Evolutionary conservation across 2,329 filamentous ascomycete species (phyloP).

Genomic region (Alternaria rosae): DNA sequence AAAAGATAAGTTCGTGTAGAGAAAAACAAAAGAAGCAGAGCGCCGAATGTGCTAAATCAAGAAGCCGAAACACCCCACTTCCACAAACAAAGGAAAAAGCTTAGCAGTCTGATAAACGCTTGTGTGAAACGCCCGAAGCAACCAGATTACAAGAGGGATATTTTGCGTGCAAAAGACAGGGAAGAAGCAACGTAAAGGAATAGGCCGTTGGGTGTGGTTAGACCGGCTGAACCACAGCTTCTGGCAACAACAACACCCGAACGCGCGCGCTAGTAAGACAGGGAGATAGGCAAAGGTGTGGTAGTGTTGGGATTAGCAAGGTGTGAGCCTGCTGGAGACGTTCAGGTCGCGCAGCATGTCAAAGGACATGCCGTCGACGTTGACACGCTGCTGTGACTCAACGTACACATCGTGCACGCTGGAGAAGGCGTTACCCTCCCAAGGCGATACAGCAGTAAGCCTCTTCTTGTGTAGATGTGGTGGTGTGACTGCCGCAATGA

Average conservation of each 20-base stretch:
- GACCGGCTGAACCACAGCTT: constrained; percentile 36
- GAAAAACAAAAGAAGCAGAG: constrained; percentile 4
- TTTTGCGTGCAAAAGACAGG: constrained; percentile 13
- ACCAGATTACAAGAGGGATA: constrained; percentile 30
- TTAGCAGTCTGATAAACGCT: constrained; percentile 23
- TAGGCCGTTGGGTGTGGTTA: constrained; percentile 19
- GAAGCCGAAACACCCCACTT: constrained; percentile 1
- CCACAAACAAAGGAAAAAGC: constrained; percentile 8
- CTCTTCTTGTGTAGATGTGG: constrained; percentile 26
- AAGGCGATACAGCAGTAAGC: constrained; percentile 43
- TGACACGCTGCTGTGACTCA: constrained; percentile 43
- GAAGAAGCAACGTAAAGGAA: constrained; percentile 11
- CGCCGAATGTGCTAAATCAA: constrained; percentile 2
- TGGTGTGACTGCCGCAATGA: constrained; percentile 44
- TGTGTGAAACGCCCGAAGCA: neutral
- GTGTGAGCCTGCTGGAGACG: constrained; percentile 33
- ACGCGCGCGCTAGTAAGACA: constrained; percentile 26
- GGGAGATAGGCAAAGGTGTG: neutral
- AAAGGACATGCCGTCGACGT: constrained; percentile 47
- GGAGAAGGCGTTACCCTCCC: constrained; percentile 38
- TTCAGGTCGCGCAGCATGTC: constrained; percentile 44
- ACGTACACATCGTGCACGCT: constrained; percentile 43
- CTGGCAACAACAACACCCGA: constrained; percentile 3
- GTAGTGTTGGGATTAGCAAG: constrained; percentile 23
- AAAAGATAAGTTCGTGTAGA: neutral